phyloP scores from a whole-genome alignment of 371 early-diverging fungal genomes.

The Lichtheimia ornata region DNA sequence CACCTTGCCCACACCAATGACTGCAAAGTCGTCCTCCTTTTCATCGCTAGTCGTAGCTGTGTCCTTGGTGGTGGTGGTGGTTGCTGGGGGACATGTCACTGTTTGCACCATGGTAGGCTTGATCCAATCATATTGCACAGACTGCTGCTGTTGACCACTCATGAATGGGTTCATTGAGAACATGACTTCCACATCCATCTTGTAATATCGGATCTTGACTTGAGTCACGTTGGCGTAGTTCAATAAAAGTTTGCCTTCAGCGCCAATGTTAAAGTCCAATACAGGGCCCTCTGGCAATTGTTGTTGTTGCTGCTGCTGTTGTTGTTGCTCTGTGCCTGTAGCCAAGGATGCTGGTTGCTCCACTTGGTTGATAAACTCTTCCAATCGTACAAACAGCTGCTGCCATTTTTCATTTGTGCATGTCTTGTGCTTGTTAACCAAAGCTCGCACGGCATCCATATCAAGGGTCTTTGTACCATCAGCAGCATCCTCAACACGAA shows the following conservation, averaged over 20 bases:
- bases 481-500: slow-evolving; percentile 23
- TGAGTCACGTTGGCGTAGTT: slow-evolving; percentile 35
- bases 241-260: slow-evolving; percentile 17
- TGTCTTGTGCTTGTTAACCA: slow-evolving; percentile 37
- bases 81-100: background rate
- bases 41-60: background rate
- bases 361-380: slow-evolving; percentile 47
- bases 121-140: slow-evolving; percentile 18
- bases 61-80: background rate
- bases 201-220: slow-evolving; percentile 53
- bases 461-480: slow-evolving; percentile 24
- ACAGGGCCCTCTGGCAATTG: slow-evolving; percentile 23
- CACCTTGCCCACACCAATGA: slow-evolving; percentile 32
- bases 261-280: slow-evolving; percentile 28
- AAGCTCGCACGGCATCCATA: slow-evolving; percentile 31
- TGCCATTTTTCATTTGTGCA: slow-evolving; percentile 51
- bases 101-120: slow-evolving; percentile 27
- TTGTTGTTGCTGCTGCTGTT: slow-evolving; percentile 12
- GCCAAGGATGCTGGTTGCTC: slow-evolving; percentile 8
- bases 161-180: slow-evolving; percentile 56
- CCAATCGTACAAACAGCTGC: slow-evolving; percentile 43
- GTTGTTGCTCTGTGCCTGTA: slow-evolving; percentile 5
- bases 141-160: slow-evolving; percentile 1
- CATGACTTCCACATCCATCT: slow-evolving; percentile 63
- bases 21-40: slow-evolving; percentile 29